Base-by-base conservation (phyloP, 805 yeast genomes). In the Saccharomycopsis sp. region DNA sequence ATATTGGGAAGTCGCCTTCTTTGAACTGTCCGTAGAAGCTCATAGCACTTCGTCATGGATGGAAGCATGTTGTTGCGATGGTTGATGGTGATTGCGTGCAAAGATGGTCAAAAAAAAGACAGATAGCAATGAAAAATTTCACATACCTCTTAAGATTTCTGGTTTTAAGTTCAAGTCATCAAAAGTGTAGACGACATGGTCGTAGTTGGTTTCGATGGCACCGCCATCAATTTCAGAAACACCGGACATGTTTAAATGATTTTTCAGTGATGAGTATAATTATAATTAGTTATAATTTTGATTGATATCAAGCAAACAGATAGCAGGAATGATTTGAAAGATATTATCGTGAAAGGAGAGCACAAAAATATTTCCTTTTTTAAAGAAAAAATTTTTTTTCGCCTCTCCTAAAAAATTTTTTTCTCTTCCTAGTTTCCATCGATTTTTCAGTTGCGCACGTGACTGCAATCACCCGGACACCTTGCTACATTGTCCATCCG, bases 171-270 rank as follows among this genome's bases (percentile, higher is more conserved):
- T 79, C 75, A 87, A 80, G 63, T 81, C 91, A 65, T 87, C 94
- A 74, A 88, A 87, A 41, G 84, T 71, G 73, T 79, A 76, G 65
- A 79, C 84, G 71, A 89, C 91, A 74, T 91, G 90, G 82, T 91
- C 97, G 84, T 91, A 90, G 87, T 92, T 92, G 78, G 97, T 79
- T 80, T 88, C 92, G 73, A 92, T 91, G 73, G 82, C 82, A 73
- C 83, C 83, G 72, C 90, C 76, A 75, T 87, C 95, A 73, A 88
- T 81, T 74, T 88, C 94, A 64, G 83, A 79, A 70, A 84, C 83
- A 70, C 87, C 88, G 67, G 84, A 73, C 84, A 79, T 79, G 58
- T 53, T 73, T 62, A 12, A 8, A 44, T 44, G 12, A 29, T 29
- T 29, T 29, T 29, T 29, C 12, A 29, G 12, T 12, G 5, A 12